Evolutionary conservation across 202 grass and related monocot species (phyloP).

Genomic region (Zoysia matrella): DNA sequence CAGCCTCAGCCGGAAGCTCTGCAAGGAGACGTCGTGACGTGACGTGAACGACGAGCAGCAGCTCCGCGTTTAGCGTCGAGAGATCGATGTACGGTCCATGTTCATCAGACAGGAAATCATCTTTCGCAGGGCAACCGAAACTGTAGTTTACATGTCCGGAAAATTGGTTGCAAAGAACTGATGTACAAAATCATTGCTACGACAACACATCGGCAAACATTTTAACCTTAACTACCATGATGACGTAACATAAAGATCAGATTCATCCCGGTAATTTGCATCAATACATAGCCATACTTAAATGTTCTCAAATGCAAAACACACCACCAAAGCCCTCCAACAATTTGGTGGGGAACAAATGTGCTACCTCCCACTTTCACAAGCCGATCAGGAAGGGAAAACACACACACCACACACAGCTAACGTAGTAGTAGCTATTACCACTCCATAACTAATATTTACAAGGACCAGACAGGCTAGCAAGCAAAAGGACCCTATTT

Average conservation of each 20-base stretch:
- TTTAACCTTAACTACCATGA: background rate
- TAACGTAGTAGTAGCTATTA: background rate
- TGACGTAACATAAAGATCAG: background rate
- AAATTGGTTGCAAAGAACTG: no score
- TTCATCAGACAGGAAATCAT: background rate
- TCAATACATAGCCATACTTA: background rate
- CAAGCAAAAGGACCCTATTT: background rate
- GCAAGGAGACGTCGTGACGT: conserved; percentile 38
- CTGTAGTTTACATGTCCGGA: no score
- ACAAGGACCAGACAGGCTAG: conserved; percentile 33
- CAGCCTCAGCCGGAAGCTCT: conserved; percentile 71
- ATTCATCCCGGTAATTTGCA: background rate
- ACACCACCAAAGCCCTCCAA: background rate
- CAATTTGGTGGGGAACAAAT: background rate
- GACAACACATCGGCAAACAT: background rate
- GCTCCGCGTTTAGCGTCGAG: background rate
- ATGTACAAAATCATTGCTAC: no score
- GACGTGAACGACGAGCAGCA: background rate
- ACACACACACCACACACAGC: background rate
- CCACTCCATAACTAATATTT: conserved; percentile 46
- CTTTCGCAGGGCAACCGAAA: background rate
- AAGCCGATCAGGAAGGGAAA: background rate
- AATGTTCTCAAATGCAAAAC: background rate
- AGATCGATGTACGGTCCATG: background rate
- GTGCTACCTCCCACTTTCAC: conserved; percentile 7